Conservation (phyloP, 2,329 filamentous ascomycete species). For the Pseudodiploospora longispora region DNA sequence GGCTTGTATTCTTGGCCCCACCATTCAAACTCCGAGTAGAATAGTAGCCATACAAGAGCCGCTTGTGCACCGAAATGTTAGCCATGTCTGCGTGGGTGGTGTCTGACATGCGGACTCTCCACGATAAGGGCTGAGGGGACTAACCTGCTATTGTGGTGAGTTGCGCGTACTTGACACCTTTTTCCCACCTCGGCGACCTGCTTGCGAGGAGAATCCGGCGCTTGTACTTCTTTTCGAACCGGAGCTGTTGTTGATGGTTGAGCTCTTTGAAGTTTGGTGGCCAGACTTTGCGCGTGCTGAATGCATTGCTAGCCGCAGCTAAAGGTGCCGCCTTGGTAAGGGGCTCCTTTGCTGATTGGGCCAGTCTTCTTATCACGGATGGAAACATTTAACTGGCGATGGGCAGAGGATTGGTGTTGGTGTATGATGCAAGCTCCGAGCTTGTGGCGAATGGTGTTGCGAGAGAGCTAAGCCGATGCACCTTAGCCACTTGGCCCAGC, state of each 20-base stretch:
- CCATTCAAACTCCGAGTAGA: constrained; percentile 37
- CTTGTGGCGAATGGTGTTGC: no score
- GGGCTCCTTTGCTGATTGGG: constrained; percentile 20
- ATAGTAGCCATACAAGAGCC: constrained; percentile 29
- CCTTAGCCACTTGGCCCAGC: constrained; percentile 4
- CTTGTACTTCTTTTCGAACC: constrained; percentile 72
- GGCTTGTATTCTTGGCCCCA: constrained; percentile 35
- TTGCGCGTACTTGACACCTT: constrained; percentile 57
- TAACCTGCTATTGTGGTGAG: constrained; percentile 49
- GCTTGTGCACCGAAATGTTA: constrained; percentile 13
- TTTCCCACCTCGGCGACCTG: constrained; percentile 56
- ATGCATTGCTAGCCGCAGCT: constrained; percentile 44
- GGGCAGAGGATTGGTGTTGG: no score
- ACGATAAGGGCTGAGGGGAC: constrained; percentile 15
- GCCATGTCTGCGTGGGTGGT: neutral
- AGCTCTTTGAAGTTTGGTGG: constrained; percentile 68
- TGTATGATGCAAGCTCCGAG: no score
- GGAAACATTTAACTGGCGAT: constrained; percentile 22
- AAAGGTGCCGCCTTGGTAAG: constrained; percentile 19
- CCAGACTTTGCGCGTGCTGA: constrained; percentile 65
- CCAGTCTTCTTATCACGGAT: constrained; percentile 25
- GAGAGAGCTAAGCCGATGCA: no score
- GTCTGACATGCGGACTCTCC: neutral
- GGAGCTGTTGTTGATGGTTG: constrained; percentile 64
- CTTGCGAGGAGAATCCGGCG: constrained; percentile 56